These are phyloP conservation scores for Ogataea polymorpha DNA, from an alignment of 805 yeast genomes.

Conservation along the genomic window DNA sequence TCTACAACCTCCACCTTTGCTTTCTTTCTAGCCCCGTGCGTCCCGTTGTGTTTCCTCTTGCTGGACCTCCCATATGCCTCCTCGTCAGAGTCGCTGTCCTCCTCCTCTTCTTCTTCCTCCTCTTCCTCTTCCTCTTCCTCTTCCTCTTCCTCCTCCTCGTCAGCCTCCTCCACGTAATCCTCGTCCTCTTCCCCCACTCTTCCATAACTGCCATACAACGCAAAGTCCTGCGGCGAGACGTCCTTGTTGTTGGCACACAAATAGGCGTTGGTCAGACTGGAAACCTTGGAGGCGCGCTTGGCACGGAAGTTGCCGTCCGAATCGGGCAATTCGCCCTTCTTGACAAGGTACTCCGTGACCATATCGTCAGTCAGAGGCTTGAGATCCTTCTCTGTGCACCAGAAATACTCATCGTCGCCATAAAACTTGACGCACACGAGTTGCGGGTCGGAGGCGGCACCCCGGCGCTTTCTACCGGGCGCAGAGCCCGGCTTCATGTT, in stretches of 20 bases:
- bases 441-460: slow-evolving; percentile 18
- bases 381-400: slow-evolving; percentile 57
- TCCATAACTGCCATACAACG: slow-evolving; percentile 40
- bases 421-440: slow-evolving; percentile 58
- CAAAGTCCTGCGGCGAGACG: slow-evolving; percentile 49
- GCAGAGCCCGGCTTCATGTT: slow-evolving; percentile 46
- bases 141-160: slow-evolving; percentile 29
- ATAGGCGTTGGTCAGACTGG: slow-evolving; percentile 31
- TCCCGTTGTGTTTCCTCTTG: background rate
- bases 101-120: slow-evolving; percentile 8
- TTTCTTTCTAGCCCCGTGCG: background rate
- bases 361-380: slow-evolving; percentile 40
- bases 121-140: slow-evolving; percentile 8
- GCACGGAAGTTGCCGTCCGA: slow-evolving; percentile 43
- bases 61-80: background rate
- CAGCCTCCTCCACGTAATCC: slow-evolving; percentile 32
- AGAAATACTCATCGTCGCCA: slow-evolving; percentile 68
- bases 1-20: slow-evolving; percentile 1
- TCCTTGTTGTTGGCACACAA: slow-evolving; percentile 31
- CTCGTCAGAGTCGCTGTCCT: slow-evolving; percentile 6
- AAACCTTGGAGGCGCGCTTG: slow-evolving; percentile 41
- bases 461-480: slow-evolving; percentile 23
- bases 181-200: slow-evolving; percentile 15
- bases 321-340: slow-evolving; percentile 34
- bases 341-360: slow-evolving; percentile 34